phyloP scores from a whole-genome alignment of 2,329 filamentous ascomycete genomes.

The Chaetomiaceae sp. region DNA sequence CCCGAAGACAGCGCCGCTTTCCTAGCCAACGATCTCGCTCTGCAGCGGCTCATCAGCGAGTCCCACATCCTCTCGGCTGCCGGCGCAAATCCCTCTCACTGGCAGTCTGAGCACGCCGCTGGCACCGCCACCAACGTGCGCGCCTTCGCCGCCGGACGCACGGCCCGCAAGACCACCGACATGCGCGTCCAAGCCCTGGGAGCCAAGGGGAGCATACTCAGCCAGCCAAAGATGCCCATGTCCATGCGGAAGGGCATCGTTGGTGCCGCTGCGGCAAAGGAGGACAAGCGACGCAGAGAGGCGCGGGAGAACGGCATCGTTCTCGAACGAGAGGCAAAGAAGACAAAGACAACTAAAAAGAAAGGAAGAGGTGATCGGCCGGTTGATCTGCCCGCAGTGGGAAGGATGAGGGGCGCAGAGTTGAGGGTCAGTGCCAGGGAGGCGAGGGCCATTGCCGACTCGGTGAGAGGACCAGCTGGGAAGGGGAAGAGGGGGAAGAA shows the following conservation, averaged over 20 bases:
- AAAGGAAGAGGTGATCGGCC: slow-evolving; percentile 47
- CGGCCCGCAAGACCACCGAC: slow-evolving; percentile 77
- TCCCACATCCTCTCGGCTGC: slow-evolving; percentile 73
- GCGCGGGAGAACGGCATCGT: slow-evolving; percentile 89
- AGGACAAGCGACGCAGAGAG: slow-evolving; percentile 68
- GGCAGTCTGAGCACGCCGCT: slow-evolving; percentile 36
- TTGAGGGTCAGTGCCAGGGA: slow-evolving; percentile 75
- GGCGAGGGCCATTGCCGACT: slow-evolving; percentile 59
- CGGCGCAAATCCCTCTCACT: slow-evolving; percentile 45
- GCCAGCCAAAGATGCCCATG: slow-evolving; percentile 86
- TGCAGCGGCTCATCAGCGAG: slow-evolving; percentile 86
- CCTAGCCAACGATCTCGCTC: slow-evolving; percentile 84
- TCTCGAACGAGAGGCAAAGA: slow-evolving; percentile 53
- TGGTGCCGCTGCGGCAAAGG: slow-evolving; percentile 59
- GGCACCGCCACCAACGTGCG: slow-evolving; percentile 35
- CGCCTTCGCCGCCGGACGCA: slow-evolving; percentile 57
- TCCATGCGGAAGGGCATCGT: slow-evolving; percentile 79
- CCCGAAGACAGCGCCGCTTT: slow-evolving; percentile 62
- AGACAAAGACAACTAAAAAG: slow-evolving; percentile 40
- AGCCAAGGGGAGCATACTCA: slow-evolving; percentile 67
- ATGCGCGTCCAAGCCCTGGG: slow-evolving; percentile 78
- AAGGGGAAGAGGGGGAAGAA: slow-evolving; percentile 32
- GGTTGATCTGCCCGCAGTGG: slow-evolving; percentile 74
- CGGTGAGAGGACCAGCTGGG: slow-evolving; percentile 29
- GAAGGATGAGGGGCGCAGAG: slow-evolving; percentile 74